Percentiles rank a stretch among this genome's conserved stretches.
Evolutionary conservation across 495 filamentous ascomycete species (phyloP).

Genomic region (Xylaria scruposa): DNA sequence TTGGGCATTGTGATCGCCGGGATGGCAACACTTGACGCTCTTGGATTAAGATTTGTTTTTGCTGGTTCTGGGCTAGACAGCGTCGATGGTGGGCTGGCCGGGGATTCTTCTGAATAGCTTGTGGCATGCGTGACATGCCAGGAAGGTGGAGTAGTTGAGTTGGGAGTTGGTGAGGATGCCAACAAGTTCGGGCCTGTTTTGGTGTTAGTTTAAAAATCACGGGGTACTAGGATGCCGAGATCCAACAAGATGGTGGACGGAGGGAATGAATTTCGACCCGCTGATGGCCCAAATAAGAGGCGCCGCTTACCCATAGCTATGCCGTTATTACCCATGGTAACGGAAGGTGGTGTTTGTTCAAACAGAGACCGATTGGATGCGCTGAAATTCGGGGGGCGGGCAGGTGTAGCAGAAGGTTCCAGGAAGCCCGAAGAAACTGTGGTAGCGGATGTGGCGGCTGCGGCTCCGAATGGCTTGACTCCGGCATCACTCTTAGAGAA

Average conservation of each 20-base stretch:
- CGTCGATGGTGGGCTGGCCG: not conserved
- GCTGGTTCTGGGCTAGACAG: not conserved
- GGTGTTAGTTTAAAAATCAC: not conserved
- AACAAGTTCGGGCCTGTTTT: not conserved
- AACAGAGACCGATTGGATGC: not conserved
- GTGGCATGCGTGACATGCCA: not conserved
- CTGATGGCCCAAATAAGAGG: not conserved
- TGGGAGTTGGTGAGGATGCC: not conserved
- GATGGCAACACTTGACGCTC: not conserved
- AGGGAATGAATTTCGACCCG: not conserved
- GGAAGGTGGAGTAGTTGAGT: not conserved
- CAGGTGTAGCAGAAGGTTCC: not conserved
- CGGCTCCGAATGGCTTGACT: not conserved
- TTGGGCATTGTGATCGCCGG: not conserved
- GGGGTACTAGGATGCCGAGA: not conserved
- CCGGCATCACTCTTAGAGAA: not conserved
- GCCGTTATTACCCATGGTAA: not conserved
- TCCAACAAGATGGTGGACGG: not conserved
- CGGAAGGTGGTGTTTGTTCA: not conserved
- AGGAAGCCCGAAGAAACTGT: not conserved
- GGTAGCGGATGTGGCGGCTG: not conserved
- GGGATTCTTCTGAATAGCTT: not conserved
- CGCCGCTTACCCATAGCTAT: constrained; percentile 13
- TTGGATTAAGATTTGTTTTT: not conserved
- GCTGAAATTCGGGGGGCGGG: not conserved